Evolutionary conservation across 2,329 filamentous ascomycete genomes (phyloP).

Genomic region (Plenodomus lindquistii): DNA sequence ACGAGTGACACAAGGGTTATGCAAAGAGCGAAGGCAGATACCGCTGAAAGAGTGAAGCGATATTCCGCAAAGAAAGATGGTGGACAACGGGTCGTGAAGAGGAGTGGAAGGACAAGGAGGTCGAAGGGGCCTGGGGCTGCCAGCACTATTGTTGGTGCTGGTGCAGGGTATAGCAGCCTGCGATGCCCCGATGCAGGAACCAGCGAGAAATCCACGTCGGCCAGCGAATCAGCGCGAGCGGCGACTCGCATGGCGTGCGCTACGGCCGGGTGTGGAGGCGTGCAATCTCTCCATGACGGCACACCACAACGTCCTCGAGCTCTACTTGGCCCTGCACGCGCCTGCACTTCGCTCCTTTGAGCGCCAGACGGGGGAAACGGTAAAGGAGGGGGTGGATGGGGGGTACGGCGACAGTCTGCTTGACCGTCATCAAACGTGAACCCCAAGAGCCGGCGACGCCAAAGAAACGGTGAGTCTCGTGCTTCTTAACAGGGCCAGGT

Average conservation of each 20-base stretch:
- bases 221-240: neutral
- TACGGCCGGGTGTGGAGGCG: neutral
- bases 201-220: neutral
- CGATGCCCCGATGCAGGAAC: neutral
- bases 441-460: neutral
- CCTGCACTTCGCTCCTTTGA: neutral
- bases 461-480: neutral
- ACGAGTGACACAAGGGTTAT: slow-evolving; percentile 24
- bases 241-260: no score
- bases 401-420: neutral
- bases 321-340: neutral
- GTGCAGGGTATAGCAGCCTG: neutral
- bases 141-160: neutral
- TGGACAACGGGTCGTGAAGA: slow-evolving; percentile 22
- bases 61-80: slow-evolving; percentile 45
- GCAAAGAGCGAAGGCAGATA: slow-evolving; percentile 51
- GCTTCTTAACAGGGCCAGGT: neutral
- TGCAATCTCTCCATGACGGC: neutral
- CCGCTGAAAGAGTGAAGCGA: slow-evolving; percentile 69
- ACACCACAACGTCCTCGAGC: neutral
- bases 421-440: neutral
- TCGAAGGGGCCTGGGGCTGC: slow-evolving; percentile 11
- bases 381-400: neutral
- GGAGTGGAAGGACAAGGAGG: slow-evolving; percentile 40
- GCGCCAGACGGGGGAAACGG: no score